Base-by-base conservation (phyloP, 129 eudicot species). In the Helianthus tuberosus region DNA sequence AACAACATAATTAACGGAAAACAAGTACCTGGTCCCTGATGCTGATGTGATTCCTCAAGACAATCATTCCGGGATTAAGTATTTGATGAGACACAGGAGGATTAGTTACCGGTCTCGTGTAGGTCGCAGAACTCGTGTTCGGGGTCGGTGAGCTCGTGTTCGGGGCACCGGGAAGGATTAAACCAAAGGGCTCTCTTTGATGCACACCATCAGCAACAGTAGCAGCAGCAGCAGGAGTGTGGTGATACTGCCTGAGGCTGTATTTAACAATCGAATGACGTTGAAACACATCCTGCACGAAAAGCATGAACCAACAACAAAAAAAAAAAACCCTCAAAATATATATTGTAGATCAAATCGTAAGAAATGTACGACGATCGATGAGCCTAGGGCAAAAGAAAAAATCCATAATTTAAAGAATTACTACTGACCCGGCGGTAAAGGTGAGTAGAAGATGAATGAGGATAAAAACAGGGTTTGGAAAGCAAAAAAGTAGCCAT, bases 21-120 rank as follows among this genome's bases (percentile, higher is more conserved):
- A 62, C 14, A 27, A 49, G 41, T 76, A 89, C 95, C 95, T 89
- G 91, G 52, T 86, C 78, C 8, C 52, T 11, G 5, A 75, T 63
- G 75, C 80, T 69, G 39, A 86, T 16, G 66, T 78, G 81, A 23
- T 52, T 60, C 77, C 80, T 89, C 32, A 89, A 69, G 16, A 86
- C 77, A 39, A 89, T 74, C 91, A 89, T 83, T 75, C 91, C 95
- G 48, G 91, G 82, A 58, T 84, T 64, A 51, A 86, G 75, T 39
- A 86, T 43, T 75, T 75, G 17, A 43, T 48, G 61, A 47, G 64
- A 64, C 72, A 69, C 71, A 39, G 14, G 32, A 43, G 10, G 63
- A 23, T 11, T 11, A 14, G n/a, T 58, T 35, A 3, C 15, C 2
- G 64, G 39, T 58, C 25, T 35, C 0, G 12, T 5, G 8, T 13